Evolutionary conservation across 257 asterid genomes (phyloP), one percentile per base, ranked within the genome.

Genomic region (Thymus mandschuricus): DNA sequence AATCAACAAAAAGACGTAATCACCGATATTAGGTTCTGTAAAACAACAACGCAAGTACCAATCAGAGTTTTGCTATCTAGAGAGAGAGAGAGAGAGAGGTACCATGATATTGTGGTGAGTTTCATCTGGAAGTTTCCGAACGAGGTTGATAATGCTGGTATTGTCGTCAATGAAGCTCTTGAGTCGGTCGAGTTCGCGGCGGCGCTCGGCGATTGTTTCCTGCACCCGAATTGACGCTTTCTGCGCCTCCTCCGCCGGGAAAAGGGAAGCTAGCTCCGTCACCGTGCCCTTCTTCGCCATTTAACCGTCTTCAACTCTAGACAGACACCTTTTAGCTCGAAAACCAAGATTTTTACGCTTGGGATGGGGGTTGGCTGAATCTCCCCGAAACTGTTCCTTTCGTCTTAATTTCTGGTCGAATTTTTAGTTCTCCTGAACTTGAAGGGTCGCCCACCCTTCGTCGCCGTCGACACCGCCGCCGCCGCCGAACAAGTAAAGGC

Each of bases 21-120:
- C 64, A 68, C 8, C 57, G 8, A 9, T 43, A 6, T 31, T 3
- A 31, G n/a, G n/a, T 48, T 64, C 13, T 44, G 41, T n/a, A n/a
- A n/a, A n/a, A n/a, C n/a, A n/a, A n/a, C 69, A 64, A 44, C 29
- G 31, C 34, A 38, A 73, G 41, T 46, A 72, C 6, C 56, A 10
- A 11, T 29, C 11, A 34, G 3, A 30, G 41, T 29, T 64, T 64
- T 35, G n/a, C 66, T 43, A 71, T 7, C 29, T 13, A 28, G 49
- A 10, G 31, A 10, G 44, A 5, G 58, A 15, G 69, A 63, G 31
- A n/a, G n/a, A n/a, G n/a, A n/a, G n/a, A n/a, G n/a, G n/a, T n/a
- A 82, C 98, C 99, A 95, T 88, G 75, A 92, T 87, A 43, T 89
- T 76, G 78, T 92, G 96, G 64, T 86, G 88, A 50, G 93, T 89